phyloP scores from a whole-genome alignment of 2,329 filamentous ascomycete genomes.

The Penicillium sp. region DNA sequence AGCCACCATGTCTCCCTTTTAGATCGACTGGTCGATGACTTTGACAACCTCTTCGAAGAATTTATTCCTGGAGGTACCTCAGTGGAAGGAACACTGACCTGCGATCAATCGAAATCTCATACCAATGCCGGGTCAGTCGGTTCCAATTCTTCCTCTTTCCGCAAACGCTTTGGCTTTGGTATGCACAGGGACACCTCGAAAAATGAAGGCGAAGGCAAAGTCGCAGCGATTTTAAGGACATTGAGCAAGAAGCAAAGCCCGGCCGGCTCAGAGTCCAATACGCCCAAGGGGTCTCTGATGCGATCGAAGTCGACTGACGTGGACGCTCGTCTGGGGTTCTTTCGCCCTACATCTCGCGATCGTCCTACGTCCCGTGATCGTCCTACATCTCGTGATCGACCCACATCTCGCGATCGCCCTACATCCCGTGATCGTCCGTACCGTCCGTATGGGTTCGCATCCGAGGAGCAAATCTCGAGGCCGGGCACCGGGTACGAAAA shows the following conservation, averaged over 20 bases:
- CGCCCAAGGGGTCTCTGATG: slow-evolving; percentile 66
- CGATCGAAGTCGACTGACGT: slow-evolving; percentile 78
- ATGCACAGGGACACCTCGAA: slow-evolving; percentile 78
- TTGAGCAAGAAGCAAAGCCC: slow-evolving; percentile 74
- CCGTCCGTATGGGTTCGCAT: slow-evolving; percentile 51
- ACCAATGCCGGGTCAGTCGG: slow-evolving; percentile 71
- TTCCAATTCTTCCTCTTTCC: slow-evolving; percentile 82
- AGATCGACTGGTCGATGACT: slow-evolving; percentile 85
- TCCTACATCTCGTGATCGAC: slow-evolving; percentile 57
- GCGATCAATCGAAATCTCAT: slow-evolving; percentile 61
- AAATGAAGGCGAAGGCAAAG: slow-evolving; percentile 64
- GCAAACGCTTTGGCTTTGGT: slow-evolving; percentile 80
- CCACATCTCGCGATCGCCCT: slow-evolving; percentile 19
- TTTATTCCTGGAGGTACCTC: slow-evolving; percentile 47
- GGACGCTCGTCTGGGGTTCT: slow-evolving; percentile 50
- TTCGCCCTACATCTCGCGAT: slow-evolving; percentile 59
- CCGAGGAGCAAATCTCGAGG: slow-evolving; percentile 48
- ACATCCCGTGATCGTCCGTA: slow-evolving; percentile 55
- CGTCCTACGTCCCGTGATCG: slow-evolving; percentile 42
- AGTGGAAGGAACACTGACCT: slow-evolving; percentile 44
- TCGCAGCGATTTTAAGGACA: slow-evolving; percentile 80
- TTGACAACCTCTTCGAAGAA: slow-evolving; percentile 82
- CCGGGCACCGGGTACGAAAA: slow-evolving; percentile 52
- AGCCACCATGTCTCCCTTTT: slow-evolving; percentile 84
- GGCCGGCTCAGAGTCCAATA: slow-evolving; percentile 63